Conservation (phyloP, 2,329 filamentous ascomycete genomes). For the Daldinia sp. region DNA sequence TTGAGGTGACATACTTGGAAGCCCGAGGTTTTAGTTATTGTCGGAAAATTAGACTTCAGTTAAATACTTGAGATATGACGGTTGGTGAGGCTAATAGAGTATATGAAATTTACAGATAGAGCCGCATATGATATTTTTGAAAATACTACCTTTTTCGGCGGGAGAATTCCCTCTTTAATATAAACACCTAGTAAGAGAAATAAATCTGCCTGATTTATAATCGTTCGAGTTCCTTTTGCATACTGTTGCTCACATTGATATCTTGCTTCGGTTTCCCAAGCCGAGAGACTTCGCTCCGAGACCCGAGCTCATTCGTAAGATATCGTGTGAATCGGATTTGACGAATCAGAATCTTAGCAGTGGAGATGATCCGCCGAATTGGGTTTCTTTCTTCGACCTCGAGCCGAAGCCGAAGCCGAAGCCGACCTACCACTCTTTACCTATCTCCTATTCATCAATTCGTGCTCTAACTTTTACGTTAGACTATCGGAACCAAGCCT, state of each 20-base stretch:
- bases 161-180: not conserved
- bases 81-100: not conserved
- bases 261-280: slow-evolving; percentile 6
- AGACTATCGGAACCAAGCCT: slow-evolving; percentile 1
- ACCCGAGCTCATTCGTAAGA: slow-evolving; percentile 7
- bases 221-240: not conserved
- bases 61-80: not conserved
- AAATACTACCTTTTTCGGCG: not conserved
- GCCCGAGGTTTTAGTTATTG: not conserved
- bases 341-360: slow-evolving; percentile 15
- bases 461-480: not conserved
- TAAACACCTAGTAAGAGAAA: not conserved
- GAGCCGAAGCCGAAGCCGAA: slow-evolving; percentile 47
- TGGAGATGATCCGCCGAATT: not conserved
- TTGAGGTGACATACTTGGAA: slow-evolving; percentile 13
- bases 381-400: not conserved
- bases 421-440: slow-evolving; percentile 9
- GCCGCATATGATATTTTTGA: not conserved
- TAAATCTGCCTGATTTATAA: not conserved
- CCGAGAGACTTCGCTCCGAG: not conserved
- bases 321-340: not conserved
- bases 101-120: not conserved
- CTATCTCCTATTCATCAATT: not conserved
- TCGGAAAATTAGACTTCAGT: not conserved
- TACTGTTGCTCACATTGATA: not conserved